Base-by-base conservation (phyloP, 2,329 filamentous ascomycete genomes). In the Byssoonygena ceratinophila region DNA sequence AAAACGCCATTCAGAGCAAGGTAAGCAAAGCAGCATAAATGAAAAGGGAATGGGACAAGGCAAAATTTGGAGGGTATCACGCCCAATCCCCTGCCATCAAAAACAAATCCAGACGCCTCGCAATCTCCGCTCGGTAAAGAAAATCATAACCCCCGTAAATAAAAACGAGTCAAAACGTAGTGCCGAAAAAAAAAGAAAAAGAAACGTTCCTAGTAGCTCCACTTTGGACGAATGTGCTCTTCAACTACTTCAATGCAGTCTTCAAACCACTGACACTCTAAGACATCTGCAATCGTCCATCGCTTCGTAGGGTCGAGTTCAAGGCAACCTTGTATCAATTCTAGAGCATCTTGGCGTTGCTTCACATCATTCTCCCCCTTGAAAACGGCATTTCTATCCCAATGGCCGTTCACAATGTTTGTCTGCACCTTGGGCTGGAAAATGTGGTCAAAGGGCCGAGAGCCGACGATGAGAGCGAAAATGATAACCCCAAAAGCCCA, bases 401-500 rank as follows among this genome's bases (percentile, higher is more conserved):
- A 85, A 16, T 76, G 74, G 4, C 80, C 81, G 14, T 71, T 72
- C 27, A 78, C 64, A 54, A 85, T 84, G 58, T 79, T 77, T 55
- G 75, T 73, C 52, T 76, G 75, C 3, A 82, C 74, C 53, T 77
- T 78, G 44, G 78, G 76, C 43, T 78, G 71, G 57, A 84, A 77
- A 0, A 74, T 64, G 58, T 83, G 77, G 46, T 78, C 74, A 66
- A 84, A 85, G 0, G 82, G 82, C 4, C 83, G 71, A 4, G 74
- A 74, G 14, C 80, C 81, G 0, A 79, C 80, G 22, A 83, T 66
- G 22, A 84, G 67, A 1, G 79, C 74, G 60, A 78, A 84, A 2
- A 82, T 69, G 9, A 82, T 76, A 7, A 84, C 79, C 3, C 82
- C 82, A 59, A 79, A 82, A 1, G 82, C 81, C 82, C 82, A 85